Conservation (phyloP, 2,329 filamentous ascomycete genomes). For the Blastomyces percursus region DNA sequence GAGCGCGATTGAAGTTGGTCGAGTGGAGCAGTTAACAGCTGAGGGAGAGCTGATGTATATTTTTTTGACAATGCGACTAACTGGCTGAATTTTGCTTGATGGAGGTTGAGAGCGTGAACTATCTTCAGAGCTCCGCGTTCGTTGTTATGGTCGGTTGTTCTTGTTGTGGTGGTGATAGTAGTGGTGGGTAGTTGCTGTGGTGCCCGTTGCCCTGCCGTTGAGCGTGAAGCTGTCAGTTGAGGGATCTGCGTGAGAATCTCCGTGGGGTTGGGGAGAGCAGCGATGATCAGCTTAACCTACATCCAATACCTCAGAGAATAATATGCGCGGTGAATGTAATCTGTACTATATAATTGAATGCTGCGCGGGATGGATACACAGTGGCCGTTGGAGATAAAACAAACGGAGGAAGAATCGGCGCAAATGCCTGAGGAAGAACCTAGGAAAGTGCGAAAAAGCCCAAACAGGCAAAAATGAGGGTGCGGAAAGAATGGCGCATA, state of each 20-base stretch:
- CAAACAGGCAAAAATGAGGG: conserved; percentile 1
- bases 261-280: neutral
- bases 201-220: neutral
- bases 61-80: neutral
- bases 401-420: neutral
- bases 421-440: neutral
- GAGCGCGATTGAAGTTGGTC: neutral
- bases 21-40: neutral
- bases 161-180: neutral
- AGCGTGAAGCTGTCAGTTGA: neutral
- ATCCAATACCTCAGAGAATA: neutral
- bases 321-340: neutral
- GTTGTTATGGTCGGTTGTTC: neutral
- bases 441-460: neutral
- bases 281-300: neutral
- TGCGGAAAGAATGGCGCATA: neutral
- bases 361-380: neutral
- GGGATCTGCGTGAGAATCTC: neutral
- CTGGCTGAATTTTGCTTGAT: neutral
- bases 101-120: neutral
- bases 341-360: neutral
- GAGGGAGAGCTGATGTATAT: neutral
- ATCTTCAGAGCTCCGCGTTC: neutral
- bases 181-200: neutral
- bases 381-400: neutral